phyloP scores from a whole-genome alignment of 768 basidiomycete species.

The Leucocoprinus sp. region DNA sequence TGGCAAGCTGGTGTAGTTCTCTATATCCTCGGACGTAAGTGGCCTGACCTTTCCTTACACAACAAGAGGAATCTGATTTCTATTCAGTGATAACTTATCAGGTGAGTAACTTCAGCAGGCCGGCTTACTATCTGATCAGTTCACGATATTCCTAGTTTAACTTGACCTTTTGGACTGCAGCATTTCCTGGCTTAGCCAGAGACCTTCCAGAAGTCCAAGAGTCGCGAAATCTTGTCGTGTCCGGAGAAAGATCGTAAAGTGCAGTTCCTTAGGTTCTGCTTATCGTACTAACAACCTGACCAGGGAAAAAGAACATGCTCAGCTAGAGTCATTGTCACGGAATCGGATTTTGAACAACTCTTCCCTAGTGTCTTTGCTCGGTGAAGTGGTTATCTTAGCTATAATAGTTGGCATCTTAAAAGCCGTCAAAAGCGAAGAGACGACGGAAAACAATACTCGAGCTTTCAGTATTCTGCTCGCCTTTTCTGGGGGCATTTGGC shows the following conservation, averaged over 20 bases:
- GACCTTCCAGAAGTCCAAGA: conserved; percentile 62
- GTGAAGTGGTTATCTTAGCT: conserved; percentile 61
- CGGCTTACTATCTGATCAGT: neutral
- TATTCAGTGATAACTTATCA: conserved; percentile 63
- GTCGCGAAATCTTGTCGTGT: conserved; percentile 32
- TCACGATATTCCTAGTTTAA: conserved; percentile 34
- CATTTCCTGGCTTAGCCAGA: conserved; percentile 67
- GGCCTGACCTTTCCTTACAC: neutral
- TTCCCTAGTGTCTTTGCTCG: conserved; percentile 59
- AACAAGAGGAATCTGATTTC: conserved; percentile 8
- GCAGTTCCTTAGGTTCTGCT: neutral
- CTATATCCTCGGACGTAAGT: conserved; percentile 58
- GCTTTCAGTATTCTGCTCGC: conserved; percentile 74
- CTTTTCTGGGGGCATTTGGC: conserved; percentile 70
- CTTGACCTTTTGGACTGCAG: conserved; percentile 78
- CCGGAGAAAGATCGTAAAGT: conserved; percentile 40
- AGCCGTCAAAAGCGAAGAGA: conserved; percentile 50
- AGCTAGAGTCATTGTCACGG: conserved; percentile 53
- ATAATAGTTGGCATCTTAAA: conserved; percentile 73
- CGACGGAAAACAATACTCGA: conserved; percentile 64
- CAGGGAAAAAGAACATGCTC: conserved; percentile 38
- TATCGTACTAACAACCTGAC: conserved; percentile 18
- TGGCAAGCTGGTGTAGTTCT: conserved; percentile 56
- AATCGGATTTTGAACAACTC: conserved; percentile 74
- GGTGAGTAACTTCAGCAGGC: conserved; percentile 20